phyloP scores from a whole-genome alignment of 2,329 filamentous ascomycete genomes.

The Myriosclerotinia curreyana region DNA sequence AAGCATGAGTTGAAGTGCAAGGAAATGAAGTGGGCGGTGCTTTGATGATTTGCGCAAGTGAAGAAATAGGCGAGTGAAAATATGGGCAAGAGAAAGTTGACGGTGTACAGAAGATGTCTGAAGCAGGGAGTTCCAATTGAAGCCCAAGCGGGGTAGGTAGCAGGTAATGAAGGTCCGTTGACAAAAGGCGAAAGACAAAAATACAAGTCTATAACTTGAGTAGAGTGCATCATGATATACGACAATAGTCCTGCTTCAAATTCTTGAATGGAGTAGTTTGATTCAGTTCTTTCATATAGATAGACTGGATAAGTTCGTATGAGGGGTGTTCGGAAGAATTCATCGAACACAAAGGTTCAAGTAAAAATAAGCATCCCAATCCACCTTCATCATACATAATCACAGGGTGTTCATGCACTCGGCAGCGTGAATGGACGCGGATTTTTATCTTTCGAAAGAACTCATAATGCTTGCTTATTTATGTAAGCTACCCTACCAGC shows the following conservation, averaged over 20 bases:
- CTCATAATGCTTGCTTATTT: slow-evolving; percentile 23
- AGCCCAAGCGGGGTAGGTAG: neutral
- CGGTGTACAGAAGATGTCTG: neutral
- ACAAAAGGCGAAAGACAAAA: neutral
- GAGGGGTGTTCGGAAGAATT: neutral
- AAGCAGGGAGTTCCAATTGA: neutral
- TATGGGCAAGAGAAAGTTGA: no score
- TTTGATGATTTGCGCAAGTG: neutral
- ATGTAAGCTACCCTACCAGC: slow-evolving; percentile 38
- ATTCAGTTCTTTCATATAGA: neutral
- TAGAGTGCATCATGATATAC: neutral
- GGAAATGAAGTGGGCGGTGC: neutral
- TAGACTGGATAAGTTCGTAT: neutral
- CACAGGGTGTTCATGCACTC: slow-evolving; percentile 16
- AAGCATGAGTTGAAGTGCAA: neutral
- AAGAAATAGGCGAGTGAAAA: neutral
- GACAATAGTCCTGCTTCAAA: neutral
- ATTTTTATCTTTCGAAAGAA: slow-evolving; percentile 12
- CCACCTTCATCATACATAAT: slow-evolving; percentile 18
- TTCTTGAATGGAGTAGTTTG: neutral
- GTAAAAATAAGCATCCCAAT: neutral
- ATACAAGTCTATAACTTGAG: no score
- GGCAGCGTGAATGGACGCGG: neutral
- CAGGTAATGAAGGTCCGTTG: neutral
- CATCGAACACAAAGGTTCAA: neutral